Percentiles rank a stretch among this genome's conserved stretches.
phyloP scores from a whole-genome alignment of 352 stramenopile species.

The Globisporangium nunn region DNA sequence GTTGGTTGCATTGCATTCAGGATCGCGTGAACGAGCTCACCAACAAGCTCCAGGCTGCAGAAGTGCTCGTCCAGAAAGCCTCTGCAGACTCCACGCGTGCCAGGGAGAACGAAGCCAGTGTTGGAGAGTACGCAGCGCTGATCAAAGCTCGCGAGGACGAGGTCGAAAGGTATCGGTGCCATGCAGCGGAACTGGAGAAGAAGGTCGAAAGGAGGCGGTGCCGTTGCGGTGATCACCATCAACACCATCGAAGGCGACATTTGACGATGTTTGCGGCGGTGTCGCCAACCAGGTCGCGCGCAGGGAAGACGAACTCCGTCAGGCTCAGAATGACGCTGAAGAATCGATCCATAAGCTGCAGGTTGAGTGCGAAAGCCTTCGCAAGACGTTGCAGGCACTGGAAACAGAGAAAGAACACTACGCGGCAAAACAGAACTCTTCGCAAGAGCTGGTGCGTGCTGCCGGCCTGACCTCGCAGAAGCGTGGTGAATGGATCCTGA shows the following conservation, averaged over 20 bases:
- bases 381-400: slow-evolving; percentile 35
- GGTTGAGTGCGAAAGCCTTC: slow-evolving; percentile 37
- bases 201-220: slow-evolving; percentile 20
- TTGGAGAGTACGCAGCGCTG: slow-evolving; percentile 15
- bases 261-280: neutral
- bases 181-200: slow-evolving; percentile 33
- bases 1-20: slow-evolving; percentile 3
- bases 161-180: slow-evolving; percentile 36
- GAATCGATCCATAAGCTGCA: slow-evolving; percentile 41
- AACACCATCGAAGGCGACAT: neutral
- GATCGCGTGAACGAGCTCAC: slow-evolving; percentile 43
- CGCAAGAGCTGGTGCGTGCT: slow-evolving; percentile 45
- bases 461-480: too few species aligned
- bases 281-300: slow-evolving; percentile 23
- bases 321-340: slow-evolving; percentile 32
- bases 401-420: slow-evolving; percentile 52
- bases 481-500: too few species aligned
- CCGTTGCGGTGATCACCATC: neutral
- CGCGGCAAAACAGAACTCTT: slow-evolving; percentile 37
- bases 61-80: slow-evolving; percentile 27
- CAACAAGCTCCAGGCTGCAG: slow-evolving; percentile 52
- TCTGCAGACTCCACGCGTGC: slow-evolving; percentile 8
- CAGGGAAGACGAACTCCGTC: slow-evolving; percentile 37
- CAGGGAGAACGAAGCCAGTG: slow-evolving; percentile 18
- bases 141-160: slow-evolving; percentile 42